Base-by-base conservation (phyloP, 1,139 yeast species). In the Pichia sp. region DNA sequence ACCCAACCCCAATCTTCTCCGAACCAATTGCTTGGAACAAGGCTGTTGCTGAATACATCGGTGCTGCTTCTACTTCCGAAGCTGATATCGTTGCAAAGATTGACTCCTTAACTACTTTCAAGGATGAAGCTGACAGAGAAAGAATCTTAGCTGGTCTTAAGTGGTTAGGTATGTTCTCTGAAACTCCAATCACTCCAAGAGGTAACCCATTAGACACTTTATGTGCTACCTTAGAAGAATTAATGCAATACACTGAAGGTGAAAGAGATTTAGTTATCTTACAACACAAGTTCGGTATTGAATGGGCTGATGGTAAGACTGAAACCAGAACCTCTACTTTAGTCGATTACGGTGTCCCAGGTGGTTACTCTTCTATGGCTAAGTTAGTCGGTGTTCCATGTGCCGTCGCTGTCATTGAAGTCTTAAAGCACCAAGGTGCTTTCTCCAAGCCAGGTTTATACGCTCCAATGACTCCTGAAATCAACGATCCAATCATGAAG, bases 291-390 rank as follows among this genome's bases (percentile, higher is more conserved):
- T 93, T 93, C 65, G 97, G 96, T 60, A 89, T 93, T 60, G 95
- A 87, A 72, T 88, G 96, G 93, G 90, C 93, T 50, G 93, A 93
- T 64, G 98, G 98, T 60, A 71, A 82, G 57, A 79, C 77, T 50
- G 98, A 93, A 74, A 78, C 84, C 56, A 89, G 98, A 77, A 91
- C 98, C 51, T 86, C 98, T 27, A 93, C 99, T 55, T 77, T 93
- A 67, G 93, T 90, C 43, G 96, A 90, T 71, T 89, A 87, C 70
- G 99, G 99, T 75, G 83, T 79, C 61, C 89, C 89, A 62, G 81
- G 86, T 52, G 97, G 98, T 50, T 93, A 91, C 81, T 86, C 96
- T 39, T 91, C 98, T 43, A 93, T 93, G 99, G 99, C 99, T 59
- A 91, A 93, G 68, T 79, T 89, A 59, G 99, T 93, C 51, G 99